A percentile compares a stretch with the other conserved stretches of the same genome.
Evolutionary conservation across 2,329 filamentous ascomycete genomes (phyloP).

Genomic region (Dendrostoma leiphaemia): DNA sequence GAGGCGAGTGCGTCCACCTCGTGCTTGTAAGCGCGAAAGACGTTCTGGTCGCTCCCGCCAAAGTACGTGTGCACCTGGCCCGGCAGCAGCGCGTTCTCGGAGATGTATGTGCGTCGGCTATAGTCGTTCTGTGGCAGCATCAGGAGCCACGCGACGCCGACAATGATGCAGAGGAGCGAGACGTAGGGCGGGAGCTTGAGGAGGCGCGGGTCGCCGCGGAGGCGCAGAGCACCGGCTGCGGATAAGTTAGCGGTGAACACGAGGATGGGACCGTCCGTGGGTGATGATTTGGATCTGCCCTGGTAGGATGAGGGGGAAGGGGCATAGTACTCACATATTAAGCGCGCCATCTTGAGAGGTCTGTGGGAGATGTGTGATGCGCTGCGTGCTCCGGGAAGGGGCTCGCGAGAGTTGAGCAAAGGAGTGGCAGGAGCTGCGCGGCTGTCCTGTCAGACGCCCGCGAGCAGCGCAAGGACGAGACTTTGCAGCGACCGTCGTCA

Average conservation of each 20-base stretch:
- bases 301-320: background rate
- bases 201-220: conserved; percentile 78
- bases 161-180: conserved; percentile 77
- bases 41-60: conserved; percentile 89
- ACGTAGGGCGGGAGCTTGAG: conserved; percentile 84
- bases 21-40: conserved; percentile 85
- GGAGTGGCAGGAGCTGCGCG: conserved; percentile 7
- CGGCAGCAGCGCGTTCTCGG: conserved; percentile 91
- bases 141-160: conserved; percentile 87
- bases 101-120: conserved; percentile 91
- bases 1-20: conserved; percentile 68
- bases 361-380: background rate
- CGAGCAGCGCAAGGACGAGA: conserved; percentile 1
- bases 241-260: background rate
- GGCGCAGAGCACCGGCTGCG: conserved; percentile 59
- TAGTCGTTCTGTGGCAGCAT: conserved; percentile 88
- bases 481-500: background rate
- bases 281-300: background rate
- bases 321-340: conserved; percentile 44
- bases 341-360: conserved; percentile 46
- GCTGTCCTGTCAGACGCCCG: conserved; percentile 7
- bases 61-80: conserved; percentile 99
- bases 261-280: background rate
- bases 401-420: background rate
- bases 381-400: background rate